phyloP scores from a whole-genome alignment of 1,139 yeast genomes.

The Starmera stellimalicola region DNA sequence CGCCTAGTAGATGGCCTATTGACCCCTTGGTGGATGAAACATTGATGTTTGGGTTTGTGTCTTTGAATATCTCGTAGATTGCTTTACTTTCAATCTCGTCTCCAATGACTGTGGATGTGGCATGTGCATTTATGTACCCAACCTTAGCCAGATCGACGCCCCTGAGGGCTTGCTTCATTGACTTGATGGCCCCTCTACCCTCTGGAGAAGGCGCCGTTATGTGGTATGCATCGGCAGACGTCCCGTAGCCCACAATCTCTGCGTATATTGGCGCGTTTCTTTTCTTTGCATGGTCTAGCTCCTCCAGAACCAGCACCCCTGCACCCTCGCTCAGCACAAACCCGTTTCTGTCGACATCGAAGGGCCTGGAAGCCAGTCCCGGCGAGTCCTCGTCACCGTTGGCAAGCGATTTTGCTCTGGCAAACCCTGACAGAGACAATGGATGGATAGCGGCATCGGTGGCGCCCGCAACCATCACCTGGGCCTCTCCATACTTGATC shows the following conservation, averaged over 20 bases:
- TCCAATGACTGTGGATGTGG: conserved; percentile 86
- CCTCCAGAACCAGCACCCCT: conserved; percentile 72
- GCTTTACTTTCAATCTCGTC: conserved; percentile 85
- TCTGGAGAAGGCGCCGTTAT: conserved; percentile 82
- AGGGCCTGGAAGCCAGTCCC: conserved; percentile 69
- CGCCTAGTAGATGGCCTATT: conserved; percentile 90
- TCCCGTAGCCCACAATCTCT: conserved; percentile 79
- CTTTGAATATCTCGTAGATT: conserved; percentile 41
- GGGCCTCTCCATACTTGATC: conserved; percentile 70
- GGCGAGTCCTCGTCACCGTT: conserved; percentile 58
- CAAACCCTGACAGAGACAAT: conserved; percentile 80
- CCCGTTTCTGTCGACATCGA: conserved; percentile 70
- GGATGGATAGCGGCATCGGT: conserved; percentile 87
- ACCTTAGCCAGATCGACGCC: conserved; percentile 35
- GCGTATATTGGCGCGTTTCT: conserved; percentile 68
- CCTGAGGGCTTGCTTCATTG: conserved; percentile 71
- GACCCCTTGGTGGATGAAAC: conserved; percentile 88
- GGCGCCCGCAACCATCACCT: conserved; percentile 89
- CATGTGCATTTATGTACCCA: conserved; percentile 90
- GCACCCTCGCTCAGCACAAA: conserved; percentile 94
- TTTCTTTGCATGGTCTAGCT: conserved; percentile 59
- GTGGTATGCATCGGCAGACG: conserved; percentile 87
- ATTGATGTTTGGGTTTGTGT: conserved; percentile 24
- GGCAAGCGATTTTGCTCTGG: conserved; percentile 77
- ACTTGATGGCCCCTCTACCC: conserved; percentile 78